phyloP scores from a whole-genome alignment of 148 eudicot species.

The Simmondsia chinensis region DNA sequence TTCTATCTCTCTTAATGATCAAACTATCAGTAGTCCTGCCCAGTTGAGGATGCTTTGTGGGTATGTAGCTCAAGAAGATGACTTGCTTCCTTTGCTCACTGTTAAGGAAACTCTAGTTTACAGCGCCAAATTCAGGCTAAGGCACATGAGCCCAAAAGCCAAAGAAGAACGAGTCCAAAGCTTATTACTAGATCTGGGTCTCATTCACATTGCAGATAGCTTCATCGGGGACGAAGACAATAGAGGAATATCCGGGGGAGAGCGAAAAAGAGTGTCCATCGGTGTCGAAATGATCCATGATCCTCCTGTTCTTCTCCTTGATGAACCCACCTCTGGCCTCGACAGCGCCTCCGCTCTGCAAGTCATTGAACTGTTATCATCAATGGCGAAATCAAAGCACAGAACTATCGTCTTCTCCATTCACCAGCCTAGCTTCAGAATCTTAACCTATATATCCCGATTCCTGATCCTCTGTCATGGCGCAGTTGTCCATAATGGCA shows the following conservation, averaged over 20 bases:
- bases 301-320: slow-evolving; percentile 70
- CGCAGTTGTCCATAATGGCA: slow-evolving; percentile 57
- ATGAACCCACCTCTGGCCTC: slow-evolving; percentile 92
- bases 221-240: slow-evolving; percentile 81
- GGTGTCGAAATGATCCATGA: slow-evolving; percentile 90
- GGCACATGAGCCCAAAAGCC: slow-evolving; percentile 28
- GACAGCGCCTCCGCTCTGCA: slow-evolving; percentile 85
- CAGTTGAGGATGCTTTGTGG: slow-evolving; percentile 67
- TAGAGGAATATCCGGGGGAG: slow-evolving; percentile 94
- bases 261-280: slow-evolving; percentile 79
- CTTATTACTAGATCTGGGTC: slow-evolving; percentile 78
- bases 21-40: slow-evolving; percentile 32
- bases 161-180: slow-evolving; percentile 49
- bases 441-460: slow-evolving; percentile 48
- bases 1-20: slow-evolving; percentile 36
- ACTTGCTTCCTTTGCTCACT: slow-evolving; percentile 72
- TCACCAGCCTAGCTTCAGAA: slow-evolving; percentile 89
- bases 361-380: slow-evolving; percentile 64
- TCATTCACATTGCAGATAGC: slow-evolving; percentile 56
- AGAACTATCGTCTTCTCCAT: slow-evolving; percentile 68
- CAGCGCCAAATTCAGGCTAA: slow-evolving; percentile 74
- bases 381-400: slow-evolving; percentile 46
- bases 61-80: slow-evolving; percentile 86
- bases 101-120: slow-evolving; percentile 78
- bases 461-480: slow-evolving; percentile 83